Evolutionary conservation across 192 early-diverging fungal species (phyloP).

Genomic region (Linnemannia zychae): DNA sequence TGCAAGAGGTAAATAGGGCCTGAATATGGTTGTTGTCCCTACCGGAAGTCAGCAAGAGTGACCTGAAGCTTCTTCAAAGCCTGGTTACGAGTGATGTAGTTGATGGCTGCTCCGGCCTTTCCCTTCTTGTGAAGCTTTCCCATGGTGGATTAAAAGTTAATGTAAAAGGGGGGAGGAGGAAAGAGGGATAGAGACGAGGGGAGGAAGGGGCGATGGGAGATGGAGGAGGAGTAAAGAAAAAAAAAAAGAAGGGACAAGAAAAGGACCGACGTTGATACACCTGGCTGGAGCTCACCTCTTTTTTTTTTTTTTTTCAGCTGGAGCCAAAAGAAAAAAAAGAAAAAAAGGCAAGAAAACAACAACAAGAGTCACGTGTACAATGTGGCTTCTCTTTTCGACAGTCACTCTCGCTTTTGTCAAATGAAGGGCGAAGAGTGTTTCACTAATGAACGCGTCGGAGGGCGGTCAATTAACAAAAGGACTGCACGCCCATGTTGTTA

Average conservation of each 20-base stretch:
- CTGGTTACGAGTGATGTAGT: conserved; percentile 91
- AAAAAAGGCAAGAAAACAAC: not conserved
- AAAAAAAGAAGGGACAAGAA: conserved; percentile 14
- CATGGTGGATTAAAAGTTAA: conserved; percentile 59
- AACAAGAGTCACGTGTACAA: not conserved
- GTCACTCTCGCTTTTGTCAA: not conserved
- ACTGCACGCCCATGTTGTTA: too few species aligned
- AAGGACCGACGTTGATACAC: not conserved
- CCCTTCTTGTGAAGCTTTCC: conserved; percentile 86
- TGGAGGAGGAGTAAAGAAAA: conserved; percentile 8
- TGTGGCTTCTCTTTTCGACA: conserved; percentile 8
- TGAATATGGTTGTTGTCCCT: conserved; percentile 14
- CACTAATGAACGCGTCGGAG: not conserved
- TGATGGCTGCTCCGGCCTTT: conserved; percentile 87
- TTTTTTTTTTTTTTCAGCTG: too few species aligned
- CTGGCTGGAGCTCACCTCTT: not conserved
- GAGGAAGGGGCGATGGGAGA: not conserved
- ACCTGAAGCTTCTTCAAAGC: conserved; percentile 96
- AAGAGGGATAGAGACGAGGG: too few species aligned
- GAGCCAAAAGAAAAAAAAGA: conserved; percentile 6
- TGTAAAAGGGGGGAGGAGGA: not conserved
- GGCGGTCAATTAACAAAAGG: too few species aligned
- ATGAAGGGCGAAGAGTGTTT: not conserved
- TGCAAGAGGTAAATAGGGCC: too few species aligned
- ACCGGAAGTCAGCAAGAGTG: conserved; percentile 93